Percentiles rank a stretch among this genome's conserved stretches.
Evolutionary conservation across 495 filamentous ascomycete species (phyloP).

Genomic region (Hypoxylon subgilvum): DNA sequence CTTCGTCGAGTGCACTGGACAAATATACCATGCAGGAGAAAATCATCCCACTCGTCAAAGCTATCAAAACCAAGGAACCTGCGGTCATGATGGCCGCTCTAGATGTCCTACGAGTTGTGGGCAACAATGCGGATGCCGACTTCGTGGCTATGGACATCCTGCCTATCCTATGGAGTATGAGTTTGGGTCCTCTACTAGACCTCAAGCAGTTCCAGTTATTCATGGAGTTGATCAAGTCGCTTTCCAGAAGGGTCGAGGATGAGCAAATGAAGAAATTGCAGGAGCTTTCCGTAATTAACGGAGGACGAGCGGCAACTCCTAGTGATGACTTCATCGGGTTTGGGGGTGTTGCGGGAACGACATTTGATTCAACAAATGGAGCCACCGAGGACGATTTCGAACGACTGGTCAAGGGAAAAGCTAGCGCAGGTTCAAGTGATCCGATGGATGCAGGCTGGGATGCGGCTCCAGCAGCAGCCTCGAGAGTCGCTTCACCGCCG

Average conservation of each 20-base stretch:
- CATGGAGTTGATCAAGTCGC: slow-evolving; percentile 81
- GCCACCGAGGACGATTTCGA: slow-evolving; percentile 79
- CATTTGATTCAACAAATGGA: slow-evolving; percentile 55
- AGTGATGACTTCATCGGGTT: slow-evolving; percentile 68
- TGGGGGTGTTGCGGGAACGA: slow-evolving; percentile 55
- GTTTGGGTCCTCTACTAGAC: slow-evolving; percentile 84
- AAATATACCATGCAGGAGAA: slow-evolving; percentile 98
- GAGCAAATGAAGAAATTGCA: slow-evolving; percentile 87
- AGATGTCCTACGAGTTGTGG: slow-evolving; percentile 80
- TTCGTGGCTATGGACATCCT: slow-evolving; percentile 91
- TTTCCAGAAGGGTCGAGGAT: slow-evolving; percentile 81
- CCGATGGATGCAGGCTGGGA: slow-evolving; percentile 56
- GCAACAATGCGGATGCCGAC: slow-evolving; percentile 82
- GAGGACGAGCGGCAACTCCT: slow-evolving; percentile 40
- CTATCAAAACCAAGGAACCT: slow-evolving; percentile 96
- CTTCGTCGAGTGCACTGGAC: slow-evolving; percentile 77
- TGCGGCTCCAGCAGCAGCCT: slow-evolving; percentile 31
- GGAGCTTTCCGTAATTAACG: slow-evolving; percentile 68
- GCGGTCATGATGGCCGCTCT: slow-evolving; percentile 96
- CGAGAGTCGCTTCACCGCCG: slow-evolving; percentile 31
- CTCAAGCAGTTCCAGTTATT: slow-evolving; percentile 85
- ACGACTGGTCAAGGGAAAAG: slow-evolving; percentile 76
- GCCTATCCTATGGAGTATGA: slow-evolving; percentile 89
- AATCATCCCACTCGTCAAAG: slow-evolving; percentile 85
- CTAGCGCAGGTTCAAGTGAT: slow-evolving; percentile 29